Base-by-base conservation (phyloP, 2,329 filamentous ascomycete species). In the Aureobasidium mangrovei region DNA sequence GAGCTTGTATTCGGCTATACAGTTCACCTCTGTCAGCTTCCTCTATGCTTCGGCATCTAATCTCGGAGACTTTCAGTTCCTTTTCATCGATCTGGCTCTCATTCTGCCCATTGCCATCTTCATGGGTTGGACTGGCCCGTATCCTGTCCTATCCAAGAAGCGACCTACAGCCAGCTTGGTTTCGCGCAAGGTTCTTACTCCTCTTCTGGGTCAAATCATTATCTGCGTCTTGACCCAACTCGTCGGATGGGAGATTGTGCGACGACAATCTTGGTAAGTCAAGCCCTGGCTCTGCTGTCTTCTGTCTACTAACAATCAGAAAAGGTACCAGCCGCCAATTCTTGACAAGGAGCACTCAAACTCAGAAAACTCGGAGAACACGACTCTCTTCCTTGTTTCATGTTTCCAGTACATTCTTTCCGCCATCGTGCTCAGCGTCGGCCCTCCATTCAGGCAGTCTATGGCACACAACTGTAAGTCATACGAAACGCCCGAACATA, bases 1-100 rank as follows among this genome's bases (percentile, higher is more conserved):
- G 94, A 94, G 88, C 63, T 73, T 98, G 60, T 98, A 98, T 74
- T 97, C 91, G 2, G 91, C 93, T n/a, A 98, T 98, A 60, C 93
- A 98, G 69, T 98, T 98, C 74, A 95, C 89, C 6, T 89, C 88
- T 0, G 94, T 98, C 65, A 95, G 87, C 77, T 96, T 98, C 67
- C 78, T 98, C 12, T 98, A 98, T 69, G 88, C 90, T 5, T 90
- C 84, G 6, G 94, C 87, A 8, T 95, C 88, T 7, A 98, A 98
- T 66, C 76, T 98, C 4, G 94, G 93, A 47, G 93, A 98, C 69
- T 97, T 98, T 66, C 93, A 97, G 76, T 98, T 96, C 68, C 77
- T 98, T 3, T 97, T 91, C 70, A 97, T 98, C 65, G 93, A 98
- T 63, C 77, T 98, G 10, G 76, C 86, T 3, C 81, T 98, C 55